phyloP scores from a whole-genome alignment of 768 basidiomycete species.

The Gyrodon lividus region DNA sequence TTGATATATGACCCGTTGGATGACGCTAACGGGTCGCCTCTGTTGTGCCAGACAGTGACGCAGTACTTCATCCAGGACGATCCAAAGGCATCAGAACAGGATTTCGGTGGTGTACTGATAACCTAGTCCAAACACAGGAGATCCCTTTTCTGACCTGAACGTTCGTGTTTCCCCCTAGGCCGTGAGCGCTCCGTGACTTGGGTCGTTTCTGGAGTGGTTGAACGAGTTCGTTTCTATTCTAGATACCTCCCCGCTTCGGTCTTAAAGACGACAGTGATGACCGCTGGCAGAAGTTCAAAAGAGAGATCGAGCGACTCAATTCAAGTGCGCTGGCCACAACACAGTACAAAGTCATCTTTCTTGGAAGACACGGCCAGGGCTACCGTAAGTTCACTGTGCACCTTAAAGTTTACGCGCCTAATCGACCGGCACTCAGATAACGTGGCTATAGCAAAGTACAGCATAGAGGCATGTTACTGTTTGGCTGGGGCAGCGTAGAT shows the following conservation, averaged over 20 bases:
- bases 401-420: conserved; percentile 22
- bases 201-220: not conserved
- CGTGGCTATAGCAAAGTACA: conserved; percentile 65
- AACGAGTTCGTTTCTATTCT: not conserved
- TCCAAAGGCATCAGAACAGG: conserved; percentile 7
- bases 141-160: conserved; percentile 1
- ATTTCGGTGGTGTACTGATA: conserved; percentile 9
- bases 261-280: conserved; percentile 49
- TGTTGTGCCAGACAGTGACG: conserved; percentile 3
- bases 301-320: conserved; percentile 46
- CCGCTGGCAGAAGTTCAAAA: conserved; percentile 50
- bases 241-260: conserved; percentile 61
- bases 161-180: conserved; percentile 3
- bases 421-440: conserved; percentile 60
- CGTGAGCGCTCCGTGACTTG: conserved; percentile 9
- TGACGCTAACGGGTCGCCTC: not conserved
- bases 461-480: conserved; percentile 36
- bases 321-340: conserved; percentile 33
- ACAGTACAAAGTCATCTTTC: conserved; percentile 60
- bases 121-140: not conserved
- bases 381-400: conserved; percentile 49
- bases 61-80: conserved; percentile 24
- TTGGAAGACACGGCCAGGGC: conserved; percentile 73
- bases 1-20: not conserved
- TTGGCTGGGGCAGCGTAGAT: not conserved